These are phyloP conservation scores for Boletus coccyginus DNA, from an alignment of 768 basidiomycete genomes.

Conservation along the genomic window DNA sequence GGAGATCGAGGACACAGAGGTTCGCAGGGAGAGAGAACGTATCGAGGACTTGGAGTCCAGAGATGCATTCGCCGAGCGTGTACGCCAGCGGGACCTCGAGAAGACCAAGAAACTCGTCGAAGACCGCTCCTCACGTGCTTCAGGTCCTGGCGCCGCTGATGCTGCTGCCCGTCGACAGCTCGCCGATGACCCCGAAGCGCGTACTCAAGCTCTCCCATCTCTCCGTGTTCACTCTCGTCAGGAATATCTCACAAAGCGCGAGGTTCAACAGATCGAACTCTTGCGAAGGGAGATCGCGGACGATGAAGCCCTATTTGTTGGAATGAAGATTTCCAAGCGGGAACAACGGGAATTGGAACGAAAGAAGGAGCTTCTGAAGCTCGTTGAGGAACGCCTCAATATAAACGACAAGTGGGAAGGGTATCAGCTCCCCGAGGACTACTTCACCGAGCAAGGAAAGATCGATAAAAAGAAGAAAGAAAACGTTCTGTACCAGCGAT, in stretches of 20 bases:
- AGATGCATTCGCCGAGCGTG: slow-evolving; percentile 90
- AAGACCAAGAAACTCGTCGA: slow-evolving; percentile 88
- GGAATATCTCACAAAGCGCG: slow-evolving; percentile 95
- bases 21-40: slow-evolving; percentile 68
- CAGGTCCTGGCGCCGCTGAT: slow-evolving; percentile 71
- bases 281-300: slow-evolving; percentile 91
- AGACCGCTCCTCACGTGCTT: slow-evolving; percentile 79
- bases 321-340: slow-evolving; percentile 85
- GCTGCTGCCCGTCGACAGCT: slow-evolving; percentile 77
- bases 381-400: slow-evolving; percentile 91
- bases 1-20: slow-evolving; percentile 79
- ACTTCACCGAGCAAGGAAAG: slow-evolving; percentile 97
- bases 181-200: slow-evolving; percentile 72
- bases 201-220: slow-evolving; percentile 55
- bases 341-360: slow-evolving; percentile 79
- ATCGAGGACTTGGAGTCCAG: slow-evolving; percentile 79
- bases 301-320: slow-evolving; percentile 85
- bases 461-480: slow-evolving; percentile 97
- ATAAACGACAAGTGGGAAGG: slow-evolving; percentile 97
- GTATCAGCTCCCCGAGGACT: slow-evolving; percentile 96
- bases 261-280: slow-evolving; percentile 93
- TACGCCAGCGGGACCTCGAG: slow-evolving; percentile 79
- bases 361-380: slow-evolving; percentile 87
- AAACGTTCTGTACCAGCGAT: slow-evolving; percentile 88
- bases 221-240: slow-evolving; percentile 88